phyloP scores from a whole-genome alignment of 208 protist species.

The Leishmania martiniquensis region DNA sequence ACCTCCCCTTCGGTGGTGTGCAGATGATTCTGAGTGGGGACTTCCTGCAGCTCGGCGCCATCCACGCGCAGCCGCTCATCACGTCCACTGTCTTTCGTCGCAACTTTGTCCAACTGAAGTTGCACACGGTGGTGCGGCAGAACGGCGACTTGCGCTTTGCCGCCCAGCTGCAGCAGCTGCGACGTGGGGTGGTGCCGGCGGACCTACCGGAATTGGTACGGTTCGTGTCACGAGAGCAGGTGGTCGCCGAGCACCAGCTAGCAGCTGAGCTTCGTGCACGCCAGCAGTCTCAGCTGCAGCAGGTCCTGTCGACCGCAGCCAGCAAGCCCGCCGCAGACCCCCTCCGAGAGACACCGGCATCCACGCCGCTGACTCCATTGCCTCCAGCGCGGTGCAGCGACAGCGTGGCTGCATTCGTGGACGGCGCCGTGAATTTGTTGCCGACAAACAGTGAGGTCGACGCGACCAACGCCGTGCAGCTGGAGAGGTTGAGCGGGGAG shows the following conservation, averaged over 20 bases:
- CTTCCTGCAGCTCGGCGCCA: constrained; percentile 91
- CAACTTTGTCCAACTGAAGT: constrained; percentile 84
- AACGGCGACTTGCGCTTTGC: constrained; percentile 48
- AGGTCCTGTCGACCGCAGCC: constrained; percentile 1
- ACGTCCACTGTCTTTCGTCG: constrained; percentile 71
- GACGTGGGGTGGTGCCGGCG: constrained; percentile 67
- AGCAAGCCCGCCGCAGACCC: background rate
- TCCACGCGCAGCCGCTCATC: constrained; percentile 62
- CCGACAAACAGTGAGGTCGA: constrained; percentile 82
- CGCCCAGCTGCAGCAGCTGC: constrained; percentile 71
- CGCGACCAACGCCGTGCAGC: constrained; percentile 60
- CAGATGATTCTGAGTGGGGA: constrained; percentile 94
- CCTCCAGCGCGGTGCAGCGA: background rate
- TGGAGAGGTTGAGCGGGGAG: constrained; percentile 70
- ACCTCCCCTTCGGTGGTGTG: constrained; percentile 91
- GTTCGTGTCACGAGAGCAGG: constrained; percentile 40
- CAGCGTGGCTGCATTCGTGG: constrained; percentile 31
- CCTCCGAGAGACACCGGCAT: background rate
- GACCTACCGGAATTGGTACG: constrained; percentile 67
- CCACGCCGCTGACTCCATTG: background rate
- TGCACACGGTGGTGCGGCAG: constrained; percentile 71
- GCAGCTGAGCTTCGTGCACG: constrained; percentile 14
- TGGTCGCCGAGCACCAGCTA: constrained; percentile 23
- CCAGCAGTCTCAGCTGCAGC: constrained; percentile 38
- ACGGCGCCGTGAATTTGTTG: constrained; percentile 78